Base-by-base conservation (phyloP, 768 basidiomycete species). In the Leccinum sublutescens region DNA sequence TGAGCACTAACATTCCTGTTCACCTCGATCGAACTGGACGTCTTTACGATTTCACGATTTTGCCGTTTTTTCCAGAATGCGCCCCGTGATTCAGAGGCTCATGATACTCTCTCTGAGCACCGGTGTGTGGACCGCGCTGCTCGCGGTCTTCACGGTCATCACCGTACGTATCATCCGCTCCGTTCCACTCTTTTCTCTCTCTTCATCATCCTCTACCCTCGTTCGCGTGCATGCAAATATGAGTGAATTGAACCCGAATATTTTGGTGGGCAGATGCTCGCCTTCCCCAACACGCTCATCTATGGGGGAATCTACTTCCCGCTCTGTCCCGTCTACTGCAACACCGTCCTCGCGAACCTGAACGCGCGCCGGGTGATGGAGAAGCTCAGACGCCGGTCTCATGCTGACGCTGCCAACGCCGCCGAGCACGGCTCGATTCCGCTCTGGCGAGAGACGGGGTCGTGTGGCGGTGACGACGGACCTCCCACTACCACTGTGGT, bases 341-440 rank as follows among this genome's bases (percentile, higher is more conserved):
- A 69, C 50, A 72, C 70, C 17, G 61, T 76, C 19, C 68, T 75
- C 52, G 66, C 64, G 15, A 76, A 68, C 55, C 50, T 75, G 54
- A 75, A 75, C 47, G 66, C 72, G 6, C 64, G 74, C 10, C 34
- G 54, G 29, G 52, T 69, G 27, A 57, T 67, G 7, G 49, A 56
- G 3, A 64, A 65, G 14, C 52, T 67, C 23, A 59, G 56, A 19
- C 58, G 54, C 10, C 60, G 51, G n/a, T 19, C 10, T 45, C 43
- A 45, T 19, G 43, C 43, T 19, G 43, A 19, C 19, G 43, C n/a
- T 19, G 43, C 43, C 43, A 45, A 45, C 7, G 47, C 60, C 5
- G 49, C 56, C 4, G 19, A 51, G 4, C 33, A 54, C 6, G 50
- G 38, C 1, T 63, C 66, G n/a, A n/a, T 63, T 21, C 12, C 36